Base-by-base conservation (phyloP, 768 basidiomycete genomes). In the Serendipita indica region DNA sequence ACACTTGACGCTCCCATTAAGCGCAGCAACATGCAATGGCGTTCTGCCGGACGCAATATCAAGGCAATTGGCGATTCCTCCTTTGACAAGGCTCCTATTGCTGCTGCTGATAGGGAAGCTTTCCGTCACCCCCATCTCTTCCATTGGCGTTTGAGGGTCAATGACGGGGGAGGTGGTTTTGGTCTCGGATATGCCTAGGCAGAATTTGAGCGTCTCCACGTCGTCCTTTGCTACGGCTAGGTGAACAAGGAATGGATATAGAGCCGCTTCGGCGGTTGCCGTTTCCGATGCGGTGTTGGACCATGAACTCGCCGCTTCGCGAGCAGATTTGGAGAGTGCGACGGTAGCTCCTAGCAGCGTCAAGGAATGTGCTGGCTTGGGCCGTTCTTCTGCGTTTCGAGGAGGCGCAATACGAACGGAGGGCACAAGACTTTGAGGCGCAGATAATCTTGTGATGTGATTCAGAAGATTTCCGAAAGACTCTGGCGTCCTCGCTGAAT, bases 241-340 rank as follows among this genome's bases (percentile, higher is more conserved):
- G 67, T 89, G 87, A 32, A 89, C 78, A 3, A 91, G 73, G 68
- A 84, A 81, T 4, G 89, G 88, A 52, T 85, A 75, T 33, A 92
- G 72, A 13, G 81, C 81, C 3, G 78, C 75, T 66, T 89, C 84
- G 0, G 82, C 83, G 12, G 73, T 77, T 1, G 77, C 75, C 1
- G 81, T 83, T 69, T 92, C 88, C 3, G 82, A 80, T 2, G 80
- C 84, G 5, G 89, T 91, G 73, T 77, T 80, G 5, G 83, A 75
- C 89, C 87, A 89, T 3, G 83, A 77, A 3, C 86, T 86, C 2
- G 75, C 66, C 5, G 71, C 69, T 22, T 73, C 70, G 18, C 69
- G 66, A 20, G 74, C 72, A 2, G 73, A 72, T 18, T 77, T 74
- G 54, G 72, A 54, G 12, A 46, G 22, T 33, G 62, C 22, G 30